phyloP scores from a whole-genome alignment of 495 filamentous ascomycete species.

The Monascus purpureus region DNA sequence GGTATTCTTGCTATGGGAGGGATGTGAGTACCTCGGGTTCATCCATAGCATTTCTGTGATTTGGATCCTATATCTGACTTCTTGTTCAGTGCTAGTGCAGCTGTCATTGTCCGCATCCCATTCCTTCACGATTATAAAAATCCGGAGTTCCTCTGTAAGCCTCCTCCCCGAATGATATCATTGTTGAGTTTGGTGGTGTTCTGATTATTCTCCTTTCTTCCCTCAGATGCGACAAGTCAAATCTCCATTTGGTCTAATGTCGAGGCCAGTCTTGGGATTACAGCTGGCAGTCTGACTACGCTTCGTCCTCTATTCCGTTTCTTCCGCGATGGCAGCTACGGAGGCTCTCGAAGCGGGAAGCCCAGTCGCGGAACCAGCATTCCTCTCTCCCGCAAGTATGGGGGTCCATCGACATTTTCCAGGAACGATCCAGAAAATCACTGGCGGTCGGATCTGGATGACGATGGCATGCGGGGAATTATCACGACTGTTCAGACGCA shows the following conservation, averaged over 20 bases:
- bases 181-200: background rate
- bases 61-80: slow-evolving; percentile 1
- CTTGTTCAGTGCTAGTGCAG: slow-evolving; percentile 17
- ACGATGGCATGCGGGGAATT: slow-evolving; percentile 13
- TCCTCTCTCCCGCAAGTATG: slow-evolving; percentile 21
- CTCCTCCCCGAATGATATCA: background rate
- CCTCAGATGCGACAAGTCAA: slow-evolving; percentile 23
- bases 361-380: slow-evolving; percentile 14
- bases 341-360: slow-evolving; percentile 11
- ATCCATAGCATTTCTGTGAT: background rate
- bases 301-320: slow-evolving; percentile 35
- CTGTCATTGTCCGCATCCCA: slow-evolving; percentile 25
- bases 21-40: slow-evolving; percentile 20
- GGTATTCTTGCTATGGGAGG: slow-evolving; percentile 28
- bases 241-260: slow-evolving; percentile 35
- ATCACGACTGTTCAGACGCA: slow-evolving; percentile 21
- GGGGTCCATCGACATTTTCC: slow-evolving; percentile 8
- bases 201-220: slow-evolving; percentile 4
- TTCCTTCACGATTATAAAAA: slow-evolving; percentile 18
- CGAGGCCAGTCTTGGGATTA: slow-evolving; percentile 32
- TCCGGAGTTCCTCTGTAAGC: slow-evolving; percentile 19
- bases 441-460: slow-evolving; percentile 21
- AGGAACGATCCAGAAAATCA: slow-evolving; percentile 10
- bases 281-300: slow-evolving; percentile 31
- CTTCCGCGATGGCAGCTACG: slow-evolving; percentile 23